These are phyloP conservation scores for Crucihimalaya himalaica DNA, from an alignment of 345 rosid species.

Conservation along the genomic window DNA sequence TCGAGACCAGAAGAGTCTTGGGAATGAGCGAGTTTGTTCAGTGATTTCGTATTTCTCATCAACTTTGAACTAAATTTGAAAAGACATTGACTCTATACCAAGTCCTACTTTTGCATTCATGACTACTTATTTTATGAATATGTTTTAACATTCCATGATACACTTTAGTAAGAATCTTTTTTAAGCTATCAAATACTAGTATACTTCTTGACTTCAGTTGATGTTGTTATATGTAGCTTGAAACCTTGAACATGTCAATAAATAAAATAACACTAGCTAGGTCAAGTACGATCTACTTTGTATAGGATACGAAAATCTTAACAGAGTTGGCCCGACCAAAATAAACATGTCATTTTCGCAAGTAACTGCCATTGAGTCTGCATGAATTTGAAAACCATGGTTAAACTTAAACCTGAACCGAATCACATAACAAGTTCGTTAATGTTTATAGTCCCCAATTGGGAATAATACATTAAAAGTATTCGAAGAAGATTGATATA, in stretches of 20 bases:
- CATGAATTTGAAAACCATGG: background rate
- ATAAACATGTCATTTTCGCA: background rate
- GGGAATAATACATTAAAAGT: background rate
- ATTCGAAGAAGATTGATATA: too few species aligned
- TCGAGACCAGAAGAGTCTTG: constrained; percentile 35
- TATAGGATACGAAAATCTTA: background rate
- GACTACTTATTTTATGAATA: constrained; percentile 11
- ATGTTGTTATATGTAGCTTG: background rate
- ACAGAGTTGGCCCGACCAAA: background rate
- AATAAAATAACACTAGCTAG: too few species aligned
- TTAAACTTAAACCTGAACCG: background rate
- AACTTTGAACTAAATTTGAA: constrained; percentile 27
- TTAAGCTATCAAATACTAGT: background rate
- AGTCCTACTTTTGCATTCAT: constrained; percentile 28
- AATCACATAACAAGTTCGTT: background rate
- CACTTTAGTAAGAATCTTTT: constrained; percentile 23
- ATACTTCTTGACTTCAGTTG: constrained; percentile 7
- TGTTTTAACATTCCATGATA: constrained; percentile 16
- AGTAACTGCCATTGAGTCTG: background rate
- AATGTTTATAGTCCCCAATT: background rate
- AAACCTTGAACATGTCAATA: background rate
- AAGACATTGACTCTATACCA: constrained; percentile 30
- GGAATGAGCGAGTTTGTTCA: constrained; percentile 35
- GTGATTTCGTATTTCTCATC: constrained; percentile 25
- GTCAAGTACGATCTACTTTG: too few species aligned